These are phyloP conservation scores for Saccharomyces hybrid DNA, from an alignment of 1,139 yeast species.

Conservation along the genomic window DNA sequence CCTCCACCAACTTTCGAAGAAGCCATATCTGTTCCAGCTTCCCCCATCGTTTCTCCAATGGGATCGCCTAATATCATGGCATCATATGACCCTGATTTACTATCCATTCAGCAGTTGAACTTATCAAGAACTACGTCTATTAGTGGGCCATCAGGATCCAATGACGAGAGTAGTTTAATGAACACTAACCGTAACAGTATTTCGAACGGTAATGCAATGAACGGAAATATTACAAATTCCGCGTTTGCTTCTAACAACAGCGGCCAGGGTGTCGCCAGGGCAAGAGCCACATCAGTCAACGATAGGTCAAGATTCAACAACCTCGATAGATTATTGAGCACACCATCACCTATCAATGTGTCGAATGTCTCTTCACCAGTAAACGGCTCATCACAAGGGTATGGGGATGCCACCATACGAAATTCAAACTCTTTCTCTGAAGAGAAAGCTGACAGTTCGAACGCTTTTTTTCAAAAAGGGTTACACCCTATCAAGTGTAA, in stretches of 20 bases:
- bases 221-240: conserved; percentile 2
- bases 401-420: neutral
- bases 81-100: conserved; percentile 22
- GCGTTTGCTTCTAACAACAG: conserved; percentile 4
- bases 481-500: conserved; percentile 5
- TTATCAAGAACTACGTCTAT: conserved; percentile 24
- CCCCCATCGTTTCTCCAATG: conserved; percentile 27
- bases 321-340: conserved; percentile 11
- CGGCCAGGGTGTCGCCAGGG: neutral
- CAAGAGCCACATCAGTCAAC: conserved; percentile 1
- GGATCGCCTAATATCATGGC: conserved; percentile 19
- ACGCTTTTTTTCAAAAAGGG: conserved; percentile 10
- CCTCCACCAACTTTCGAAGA: conserved; percentile 55
- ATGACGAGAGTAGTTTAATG: neutral
- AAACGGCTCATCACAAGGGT: neutral
- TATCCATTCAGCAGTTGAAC: conserved; percentile 27
- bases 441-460: neutral
- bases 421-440: neutral
- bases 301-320: conserved; percentile 12
- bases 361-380: neutral
- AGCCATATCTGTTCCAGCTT: conserved; percentile 38
- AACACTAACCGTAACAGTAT: conserved; percentile 1
- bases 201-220: neutral
- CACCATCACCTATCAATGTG: neutral
- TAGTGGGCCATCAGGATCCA: conserved; percentile 10